phyloP scores from a whole-genome alignment of 495 filamentous ascomycete species.

The Astrocystis sublimbata region DNA sequence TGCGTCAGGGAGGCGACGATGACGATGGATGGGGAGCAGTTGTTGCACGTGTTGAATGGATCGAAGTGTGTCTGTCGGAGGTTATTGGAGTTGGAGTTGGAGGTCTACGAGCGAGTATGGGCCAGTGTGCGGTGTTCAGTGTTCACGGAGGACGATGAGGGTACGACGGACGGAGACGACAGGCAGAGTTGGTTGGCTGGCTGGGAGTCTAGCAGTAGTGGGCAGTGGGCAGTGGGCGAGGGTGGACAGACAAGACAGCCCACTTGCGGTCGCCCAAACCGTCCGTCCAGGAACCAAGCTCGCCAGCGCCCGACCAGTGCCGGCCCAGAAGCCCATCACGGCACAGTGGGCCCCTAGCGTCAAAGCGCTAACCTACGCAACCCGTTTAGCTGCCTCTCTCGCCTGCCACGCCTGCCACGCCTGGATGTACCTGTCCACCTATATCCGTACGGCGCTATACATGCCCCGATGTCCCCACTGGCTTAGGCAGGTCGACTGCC shows the following conservation, averaged over 20 bases:
- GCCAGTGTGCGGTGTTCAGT: no score
- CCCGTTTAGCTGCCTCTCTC: neutral
- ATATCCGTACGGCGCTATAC: no score
- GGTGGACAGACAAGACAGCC: neutral
- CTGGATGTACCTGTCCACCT: no score
- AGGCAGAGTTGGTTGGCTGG: no score
- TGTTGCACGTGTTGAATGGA: neutral
- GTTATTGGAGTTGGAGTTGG: neutral
- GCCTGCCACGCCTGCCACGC: no score
- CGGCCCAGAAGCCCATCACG: constrained; percentile 9
- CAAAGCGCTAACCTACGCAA: no score
- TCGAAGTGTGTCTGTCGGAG: neutral
- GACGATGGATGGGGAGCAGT: constrained; percentile 1
- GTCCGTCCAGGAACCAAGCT: neutral
- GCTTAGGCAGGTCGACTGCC: no score
- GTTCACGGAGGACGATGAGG: constrained; percentile 4
- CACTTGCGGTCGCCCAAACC: neutral
- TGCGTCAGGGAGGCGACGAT: neutral
- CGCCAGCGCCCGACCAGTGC: neutral
- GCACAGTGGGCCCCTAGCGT: constrained; percentile 11
- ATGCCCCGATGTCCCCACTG: no score
- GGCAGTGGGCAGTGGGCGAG: neutral
- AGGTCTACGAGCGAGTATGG: no score
- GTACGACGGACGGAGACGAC: neutral
- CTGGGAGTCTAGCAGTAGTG: neutral